Evolutionary conservation across 2,329 filamentous ascomycete genomes (phyloP).

Genomic region (Trichophaea hybrida): DNA sequence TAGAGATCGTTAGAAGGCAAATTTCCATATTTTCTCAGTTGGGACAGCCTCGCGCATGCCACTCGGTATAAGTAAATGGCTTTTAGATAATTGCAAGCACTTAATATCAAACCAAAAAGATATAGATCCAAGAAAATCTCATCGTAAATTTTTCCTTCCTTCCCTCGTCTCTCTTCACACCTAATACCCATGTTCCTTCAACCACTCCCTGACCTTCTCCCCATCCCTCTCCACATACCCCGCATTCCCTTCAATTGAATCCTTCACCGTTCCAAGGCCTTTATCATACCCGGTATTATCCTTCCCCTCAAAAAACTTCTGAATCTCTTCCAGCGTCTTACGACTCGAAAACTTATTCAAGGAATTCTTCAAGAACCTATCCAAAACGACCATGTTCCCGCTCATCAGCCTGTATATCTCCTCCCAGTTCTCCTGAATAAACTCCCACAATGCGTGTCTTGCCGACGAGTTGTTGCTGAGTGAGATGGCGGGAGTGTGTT

Average conservation of each 20-base stretch:
- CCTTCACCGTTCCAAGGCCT: slow-evolving; percentile 68
- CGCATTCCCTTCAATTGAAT: slow-evolving; percentile 71
- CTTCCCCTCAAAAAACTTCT: slow-evolving; percentile 70
- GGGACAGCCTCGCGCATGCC: no score
- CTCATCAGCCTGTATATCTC: slow-evolving; percentile 56
- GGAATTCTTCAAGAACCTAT: slow-evolving; percentile 69
- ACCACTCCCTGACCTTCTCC: slow-evolving; percentile 61
- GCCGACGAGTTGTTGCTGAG: slow-evolving; percentile 59
- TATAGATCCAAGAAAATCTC: no score
- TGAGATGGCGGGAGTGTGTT: slow-evolving; percentile 64
- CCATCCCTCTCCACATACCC: slow-evolving; percentile 69
- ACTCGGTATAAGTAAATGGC: no score
- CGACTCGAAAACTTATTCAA: slow-evolving; percentile 65
- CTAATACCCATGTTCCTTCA: slow-evolving; percentile 33
- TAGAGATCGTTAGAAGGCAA: no score
- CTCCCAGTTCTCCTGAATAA: slow-evolving; percentile 71
- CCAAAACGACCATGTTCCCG: slow-evolving; percentile 64
- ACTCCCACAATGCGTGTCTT: slow-evolving; percentile 68
- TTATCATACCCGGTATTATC: slow-evolving; percentile 78
- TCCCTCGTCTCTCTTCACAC: no score
- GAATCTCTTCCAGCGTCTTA: slow-evolving; percentile 59
- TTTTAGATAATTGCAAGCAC: no score
- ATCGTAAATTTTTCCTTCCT: no score
- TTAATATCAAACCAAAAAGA: no score
- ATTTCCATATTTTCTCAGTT: no score